phyloP scores from a whole-genome alignment of 495 filamentous ascomycete genomes.

The Bacidia gigantensis region DNA sequence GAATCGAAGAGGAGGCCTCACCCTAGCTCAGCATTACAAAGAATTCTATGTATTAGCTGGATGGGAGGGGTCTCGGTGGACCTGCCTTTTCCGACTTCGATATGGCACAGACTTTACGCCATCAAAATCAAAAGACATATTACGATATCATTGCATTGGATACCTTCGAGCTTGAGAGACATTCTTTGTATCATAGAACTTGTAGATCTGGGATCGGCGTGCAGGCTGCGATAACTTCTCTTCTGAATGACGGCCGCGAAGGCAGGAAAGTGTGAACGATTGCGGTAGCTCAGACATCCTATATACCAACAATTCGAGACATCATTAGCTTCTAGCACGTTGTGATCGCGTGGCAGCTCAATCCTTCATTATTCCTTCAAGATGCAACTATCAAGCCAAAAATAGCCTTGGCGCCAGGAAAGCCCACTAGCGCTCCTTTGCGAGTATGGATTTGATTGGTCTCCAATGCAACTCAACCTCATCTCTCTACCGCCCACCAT shows the following conservation, averaged over 20 bases:
- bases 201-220: background rate
- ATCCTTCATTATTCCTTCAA: too few relatives aligned
- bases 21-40: too few relatives aligned
- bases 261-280: background rate
- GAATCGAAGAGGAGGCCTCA: too few relatives aligned
- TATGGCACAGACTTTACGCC: too few relatives aligned
- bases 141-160: background rate
- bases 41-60: too few relatives aligned
- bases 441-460: background rate
- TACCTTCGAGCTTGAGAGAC: background rate
- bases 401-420: background rate
- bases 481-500: background rate
- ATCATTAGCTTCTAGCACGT: background rate
- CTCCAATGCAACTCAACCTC: background rate
- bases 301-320: background rate
- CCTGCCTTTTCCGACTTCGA: too few relatives aligned
- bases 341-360: too few relatives aligned
- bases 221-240: background rate
- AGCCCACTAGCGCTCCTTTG: background rate
- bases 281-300: background rate
- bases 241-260: background rate
- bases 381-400: too few relatives aligned
- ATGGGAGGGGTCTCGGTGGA: too few relatives aligned
- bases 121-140: background rate
- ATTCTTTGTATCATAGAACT: background rate